These are phyloP conservation scores for Silene noctiflora DNA, from an alignment of 179 eudicot species.

Conservation along the genomic window DNA sequence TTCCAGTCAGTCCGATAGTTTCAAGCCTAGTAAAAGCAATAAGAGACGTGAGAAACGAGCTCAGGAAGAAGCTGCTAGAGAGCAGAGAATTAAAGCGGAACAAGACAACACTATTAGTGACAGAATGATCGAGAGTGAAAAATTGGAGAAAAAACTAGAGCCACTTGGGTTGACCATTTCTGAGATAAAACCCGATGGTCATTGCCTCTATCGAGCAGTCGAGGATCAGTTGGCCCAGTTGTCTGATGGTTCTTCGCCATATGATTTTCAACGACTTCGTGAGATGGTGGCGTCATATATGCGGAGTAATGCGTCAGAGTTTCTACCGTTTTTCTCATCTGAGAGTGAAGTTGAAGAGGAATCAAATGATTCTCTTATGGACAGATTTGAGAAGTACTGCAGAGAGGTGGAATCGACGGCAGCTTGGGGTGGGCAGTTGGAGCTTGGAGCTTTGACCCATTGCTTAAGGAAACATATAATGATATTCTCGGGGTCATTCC, in stretches of 20 bases:
- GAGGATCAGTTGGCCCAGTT: slow-evolving; percentile 72
- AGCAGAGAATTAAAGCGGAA: slow-evolving; percentile 81
- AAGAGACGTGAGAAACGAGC: slow-evolving; percentile 88
- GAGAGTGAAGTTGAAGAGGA: slow-evolving; percentile 59
- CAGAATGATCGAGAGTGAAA: slow-evolving; percentile 53
- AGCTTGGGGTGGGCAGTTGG: slow-evolving; percentile 94
- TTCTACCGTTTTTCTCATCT: slow-evolving; percentile 76
- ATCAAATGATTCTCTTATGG: slow-evolving; percentile 40
- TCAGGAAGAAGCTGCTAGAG: slow-evolving; percentile 87
- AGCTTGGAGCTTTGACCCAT: slow-evolving; percentile 82
- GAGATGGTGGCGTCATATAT: slow-evolving; percentile 77
- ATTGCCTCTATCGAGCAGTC: slow-evolving; percentile 85
- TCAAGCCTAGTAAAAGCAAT: slow-evolving; percentile 79
- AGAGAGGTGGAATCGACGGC: slow-evolving; percentile 79
- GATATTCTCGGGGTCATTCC: slow-evolving; percentile 84
- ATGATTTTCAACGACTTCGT: slow-evolving; percentile 62
- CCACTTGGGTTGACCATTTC: slow-evolving; percentile 67
- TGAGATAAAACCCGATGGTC: slow-evolving; percentile 88
- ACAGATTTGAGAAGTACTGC: slow-evolving; percentile 80
- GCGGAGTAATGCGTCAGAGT: slow-evolving; percentile 68
- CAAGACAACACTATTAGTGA: slow-evolving; percentile 66
- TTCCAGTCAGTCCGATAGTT: slow-evolving; percentile 44
- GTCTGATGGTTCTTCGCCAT: slow-evolving; percentile 57
- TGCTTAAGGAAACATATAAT: slow-evolving; percentile 68
- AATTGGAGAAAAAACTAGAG: slow-evolving; percentile 58